Percentiles rank a stretch among this genome's conserved stretches.
phyloP scores from a whole-genome alignment of 2,329 filamentous ascomycete species.

The Ceratocystis cubensis region DNA sequence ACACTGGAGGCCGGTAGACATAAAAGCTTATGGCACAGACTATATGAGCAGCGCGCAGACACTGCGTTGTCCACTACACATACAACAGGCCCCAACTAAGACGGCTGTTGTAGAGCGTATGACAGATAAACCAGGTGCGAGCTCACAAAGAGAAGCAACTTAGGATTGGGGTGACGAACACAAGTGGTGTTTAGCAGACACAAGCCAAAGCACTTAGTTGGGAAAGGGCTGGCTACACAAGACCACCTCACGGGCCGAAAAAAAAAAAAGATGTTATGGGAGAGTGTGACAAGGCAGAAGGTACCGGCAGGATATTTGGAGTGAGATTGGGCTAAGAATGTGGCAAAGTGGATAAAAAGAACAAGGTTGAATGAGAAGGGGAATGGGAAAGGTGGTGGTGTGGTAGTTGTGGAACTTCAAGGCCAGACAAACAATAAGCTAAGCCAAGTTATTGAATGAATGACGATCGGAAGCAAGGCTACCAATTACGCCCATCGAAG shows the following conservation, averaged over 20 bases:
- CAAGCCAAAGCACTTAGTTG: constrained; percentile 8
- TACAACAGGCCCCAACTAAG: not conserved
- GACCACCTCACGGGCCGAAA: constrained; percentile 7
- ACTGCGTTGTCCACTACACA: not conserved
- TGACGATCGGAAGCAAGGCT: constrained; percentile 7
- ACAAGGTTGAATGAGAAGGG: constrained; percentile 1
- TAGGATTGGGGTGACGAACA: constrained; percentile 8
- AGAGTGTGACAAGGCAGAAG: constrained; percentile 5
- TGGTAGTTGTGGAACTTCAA: not conserved
- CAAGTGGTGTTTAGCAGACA: constrained; percentile 7
- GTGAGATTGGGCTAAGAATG: constrained; percentile 9
- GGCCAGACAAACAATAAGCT: not conserved
- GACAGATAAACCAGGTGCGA: constrained; percentile 10
- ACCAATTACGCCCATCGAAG: constrained; percentile 2
- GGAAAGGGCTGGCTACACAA: constrained; percentile 9
- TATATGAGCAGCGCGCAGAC: not conserved
- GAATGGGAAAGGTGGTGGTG: not conserved
- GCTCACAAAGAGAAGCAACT: not conserved
- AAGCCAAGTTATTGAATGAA: not conserved
- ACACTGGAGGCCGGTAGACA: not conserved
- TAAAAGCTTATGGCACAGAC: constrained; percentile 1
- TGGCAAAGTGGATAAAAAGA: constrained; percentile 7
- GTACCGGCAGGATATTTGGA: not conserved
- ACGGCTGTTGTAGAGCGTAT: constrained; percentile 11
- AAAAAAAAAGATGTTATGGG: not conserved